Conservation (phyloP, 805 yeast genomes). For the Middelhovenomyces tepae region DNA sequence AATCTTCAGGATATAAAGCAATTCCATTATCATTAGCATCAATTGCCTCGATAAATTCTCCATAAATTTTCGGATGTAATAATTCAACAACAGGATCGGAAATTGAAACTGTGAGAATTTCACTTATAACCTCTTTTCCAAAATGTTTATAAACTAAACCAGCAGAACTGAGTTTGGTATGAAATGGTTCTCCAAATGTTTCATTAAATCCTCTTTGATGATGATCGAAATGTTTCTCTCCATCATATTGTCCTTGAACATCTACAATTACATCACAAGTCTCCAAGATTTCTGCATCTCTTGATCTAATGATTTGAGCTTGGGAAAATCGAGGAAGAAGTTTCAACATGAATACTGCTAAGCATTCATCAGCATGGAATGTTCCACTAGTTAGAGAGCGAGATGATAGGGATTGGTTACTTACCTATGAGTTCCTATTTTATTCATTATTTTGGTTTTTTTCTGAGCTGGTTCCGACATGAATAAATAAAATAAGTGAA, state of each 20-base stretch:
- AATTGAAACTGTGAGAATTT: constrained; percentile 36
- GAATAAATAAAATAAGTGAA: too few species aligned
- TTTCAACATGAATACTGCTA: constrained; percentile 82
- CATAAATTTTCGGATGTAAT: not conserved
- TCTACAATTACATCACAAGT: constrained; percentile 78
- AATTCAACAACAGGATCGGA: constrained; percentile 15
- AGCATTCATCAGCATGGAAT: constrained; percentile 94
- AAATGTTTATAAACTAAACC: constrained; percentile 76
- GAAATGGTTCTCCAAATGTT: constrained; percentile 50
- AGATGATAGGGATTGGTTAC: too few species aligned
- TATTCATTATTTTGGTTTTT: constrained; percentile 29
- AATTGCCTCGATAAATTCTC: constrained; percentile 66
- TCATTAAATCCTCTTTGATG: constrained; percentile 89
- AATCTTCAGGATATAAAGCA: constrained; percentile 43
- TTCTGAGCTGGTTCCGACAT: constrained; percentile 10
- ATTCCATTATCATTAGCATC: constrained; percentile 97
- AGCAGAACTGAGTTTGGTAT: constrained; percentile 85
- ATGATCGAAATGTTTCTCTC: constrained; percentile 81
- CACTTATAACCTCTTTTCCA: constrained; percentile 34
- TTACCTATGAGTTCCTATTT: constrained; percentile 67
- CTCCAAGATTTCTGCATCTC: constrained; percentile 78
- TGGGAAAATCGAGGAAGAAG: constrained; percentile 58
- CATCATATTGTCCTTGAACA: constrained; percentile 88
- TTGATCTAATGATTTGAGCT: constrained; percentile 69
- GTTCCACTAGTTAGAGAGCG: constrained; percentile 86